These are phyloP conservation scores for Neodidymelliopsis sp. DNA, from an alignment of 2,329 filamentous ascomycete genomes.

Conservation along the genomic window DNA sequence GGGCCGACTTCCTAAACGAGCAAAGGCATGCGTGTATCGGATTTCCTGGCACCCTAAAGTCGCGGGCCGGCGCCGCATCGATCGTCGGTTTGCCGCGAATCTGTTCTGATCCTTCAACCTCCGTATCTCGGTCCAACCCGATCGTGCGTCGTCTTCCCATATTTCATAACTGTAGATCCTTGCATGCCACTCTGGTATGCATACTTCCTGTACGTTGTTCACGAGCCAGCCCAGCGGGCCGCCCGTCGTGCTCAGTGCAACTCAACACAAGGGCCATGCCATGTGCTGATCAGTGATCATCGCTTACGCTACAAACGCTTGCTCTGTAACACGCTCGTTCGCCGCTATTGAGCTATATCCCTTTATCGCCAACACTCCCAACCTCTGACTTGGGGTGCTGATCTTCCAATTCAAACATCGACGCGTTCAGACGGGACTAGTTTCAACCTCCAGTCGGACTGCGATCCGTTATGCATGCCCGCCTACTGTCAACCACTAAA, in stretches of 20 bases:
- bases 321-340: not conserved
- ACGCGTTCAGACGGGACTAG: not conserved
- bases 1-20: conserved; percentile 1
- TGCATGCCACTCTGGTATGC: not conserved
- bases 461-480: not conserved
- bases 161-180: not conserved
- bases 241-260: conserved; percentile 5
- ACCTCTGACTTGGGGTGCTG: conserved; percentile 4
- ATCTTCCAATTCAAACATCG: not conserved
- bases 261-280: not conserved
- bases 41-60: not conserved
- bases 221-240: not conserved
- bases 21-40: not conserved
- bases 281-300: no score
- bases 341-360: not conserved
- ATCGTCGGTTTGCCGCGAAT: conserved; percentile 17
- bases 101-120: conserved; percentile 1
- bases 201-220: not conserved
- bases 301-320: not conserved
- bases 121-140: conserved; percentile 7
- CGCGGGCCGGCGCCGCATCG: conserved; percentile 17
- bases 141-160: not conserved
- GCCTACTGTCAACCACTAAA: not conserved
- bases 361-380: not conserved
- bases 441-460: not conserved